A percentile compares a stretch with the other conserved stretches of the same genome.
phyloP scores from a whole-genome alignment of 176 grass and related monocot species.

The Aegilops bicornis region DNA sequence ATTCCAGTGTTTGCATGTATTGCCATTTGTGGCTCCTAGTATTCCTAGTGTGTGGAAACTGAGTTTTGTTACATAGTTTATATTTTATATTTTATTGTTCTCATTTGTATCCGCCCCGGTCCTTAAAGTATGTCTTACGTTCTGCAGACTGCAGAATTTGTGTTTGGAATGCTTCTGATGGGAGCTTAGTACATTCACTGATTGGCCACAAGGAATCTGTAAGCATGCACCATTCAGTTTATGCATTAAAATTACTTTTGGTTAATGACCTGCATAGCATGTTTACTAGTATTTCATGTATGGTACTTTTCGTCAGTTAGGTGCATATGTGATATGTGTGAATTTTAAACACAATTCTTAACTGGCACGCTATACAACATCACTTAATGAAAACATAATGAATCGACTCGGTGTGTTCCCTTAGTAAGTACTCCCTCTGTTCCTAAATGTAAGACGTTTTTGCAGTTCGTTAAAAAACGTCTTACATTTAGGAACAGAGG shows the following conservation, averaged over 20 bases:
- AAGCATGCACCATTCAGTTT: constrained; percentile 32
- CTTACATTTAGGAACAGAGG: too few species aligned
- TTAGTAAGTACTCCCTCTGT: background rate
- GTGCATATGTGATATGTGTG: constrained; percentile 16
- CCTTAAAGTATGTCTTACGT: constrained; percentile 24
- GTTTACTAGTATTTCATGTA: background rate
- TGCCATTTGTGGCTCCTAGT: constrained; percentile 14
- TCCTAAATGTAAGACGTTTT: too few species aligned
- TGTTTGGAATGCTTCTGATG: constrained; percentile 99
- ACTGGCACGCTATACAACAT: constrained; percentile 1
- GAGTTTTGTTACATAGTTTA: constrained; percentile 7
- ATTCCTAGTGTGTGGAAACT: background rate
- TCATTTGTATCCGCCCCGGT: constrained; percentile 3
- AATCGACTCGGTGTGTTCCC: background rate
- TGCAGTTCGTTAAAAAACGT: too few species aligned
- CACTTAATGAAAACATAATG: constrained; percentile 12
- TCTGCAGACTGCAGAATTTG: constrained; percentile 97
- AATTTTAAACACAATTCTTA: background rate
- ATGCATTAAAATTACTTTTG: constrained; percentile 4
- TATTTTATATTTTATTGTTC: background rate
- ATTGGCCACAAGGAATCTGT: constrained; percentile 96
- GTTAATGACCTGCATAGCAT: background rate
- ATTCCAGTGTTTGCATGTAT: constrained; percentile 16
- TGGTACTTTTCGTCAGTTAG: background rate
- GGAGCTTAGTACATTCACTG: constrained; percentile 95